Conservation (phyloP, 2,329 filamentous ascomycete species). For the Trichophyton benhamiae region DNA sequence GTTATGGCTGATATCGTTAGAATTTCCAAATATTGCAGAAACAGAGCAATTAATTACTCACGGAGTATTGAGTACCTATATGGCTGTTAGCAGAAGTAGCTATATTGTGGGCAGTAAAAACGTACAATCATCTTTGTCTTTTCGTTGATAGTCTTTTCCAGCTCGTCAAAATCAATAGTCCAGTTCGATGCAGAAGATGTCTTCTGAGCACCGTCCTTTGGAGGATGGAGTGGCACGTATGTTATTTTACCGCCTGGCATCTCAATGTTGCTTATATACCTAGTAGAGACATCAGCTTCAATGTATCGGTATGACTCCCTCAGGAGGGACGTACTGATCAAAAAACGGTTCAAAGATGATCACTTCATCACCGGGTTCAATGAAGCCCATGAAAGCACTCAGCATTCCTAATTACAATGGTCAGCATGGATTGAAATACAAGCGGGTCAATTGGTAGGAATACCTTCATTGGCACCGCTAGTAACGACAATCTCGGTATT, state of each 20-base stretch:
- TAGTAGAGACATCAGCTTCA: constrained; percentile 19
- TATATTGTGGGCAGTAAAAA: constrained; percentile 19
- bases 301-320: constrained; percentile 19
- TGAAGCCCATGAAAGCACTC: constrained; percentile 93
- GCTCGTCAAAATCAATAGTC: constrained; percentile 70
- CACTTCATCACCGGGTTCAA: constrained; percentile 88
- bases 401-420: constrained; percentile 55
- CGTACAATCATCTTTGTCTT: constrained; percentile 90
- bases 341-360: constrained; percentile 99
- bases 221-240: constrained; percentile 90
- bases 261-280: constrained; percentile 93
- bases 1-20: constrained; percentile 50
- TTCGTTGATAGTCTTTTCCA: constrained; percentile 68
- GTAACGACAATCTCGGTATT: constrained; percentile 92
- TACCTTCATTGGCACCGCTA: constrained; percentile 48
- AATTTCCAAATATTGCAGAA: not conserved
- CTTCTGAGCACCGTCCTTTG: constrained; percentile 61
- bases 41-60: constrained; percentile 19
- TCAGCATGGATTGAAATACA: not conserved
- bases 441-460: not conserved
- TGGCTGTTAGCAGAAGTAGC: not conserved
- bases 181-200: constrained; percentile 81
- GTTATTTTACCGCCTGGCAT: constrained; percentile 93
- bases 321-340: constrained; percentile 59
- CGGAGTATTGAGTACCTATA: constrained; percentile 40